These are phyloP conservation scores for Aspergillus conjunctus DNA, from an alignment of 495 filamentous ascomycete genomes.

Conservation along the genomic window DNA sequence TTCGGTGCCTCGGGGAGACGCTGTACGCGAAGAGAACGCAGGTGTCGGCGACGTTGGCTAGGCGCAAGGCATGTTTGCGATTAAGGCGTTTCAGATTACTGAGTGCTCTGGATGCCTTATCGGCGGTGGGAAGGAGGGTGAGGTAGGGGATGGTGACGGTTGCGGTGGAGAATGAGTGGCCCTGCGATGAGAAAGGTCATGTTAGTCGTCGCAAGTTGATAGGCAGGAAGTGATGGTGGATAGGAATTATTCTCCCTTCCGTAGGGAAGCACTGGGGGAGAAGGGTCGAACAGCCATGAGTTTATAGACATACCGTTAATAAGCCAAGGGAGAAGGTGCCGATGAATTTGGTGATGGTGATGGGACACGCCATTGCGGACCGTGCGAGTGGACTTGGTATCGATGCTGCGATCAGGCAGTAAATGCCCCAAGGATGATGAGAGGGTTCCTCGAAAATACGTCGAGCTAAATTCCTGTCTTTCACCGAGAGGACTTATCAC, in stretches of 20 bases:
- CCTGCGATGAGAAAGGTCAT: conserved; percentile 50
- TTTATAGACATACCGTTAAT: conserved; percentile 65
- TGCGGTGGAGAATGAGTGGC: conserved; percentile 78
- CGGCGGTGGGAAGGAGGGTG: conserved; percentile 71
- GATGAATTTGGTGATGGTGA: conserved; percentile 83
- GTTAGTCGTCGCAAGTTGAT: conserved; percentile 3
- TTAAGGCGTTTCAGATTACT: conserved; percentile 60
- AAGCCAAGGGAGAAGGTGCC: conserved; percentile 85
- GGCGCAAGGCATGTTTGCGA: conserved; percentile 57
- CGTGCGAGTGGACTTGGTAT: not conserved
- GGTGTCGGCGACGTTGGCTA: conserved; percentile 60
- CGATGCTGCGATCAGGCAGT: not conserved
- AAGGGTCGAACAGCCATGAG: not conserved
- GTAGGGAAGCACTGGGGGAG: not conserved
- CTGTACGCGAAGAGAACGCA: conserved; percentile 72
- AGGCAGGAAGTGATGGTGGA: not conserved
- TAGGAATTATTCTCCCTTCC: not conserved
- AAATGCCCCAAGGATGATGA: not conserved
- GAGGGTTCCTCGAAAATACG: no score
- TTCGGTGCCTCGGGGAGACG: conserved; percentile 66
- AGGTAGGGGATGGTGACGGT: conserved; percentile 75
- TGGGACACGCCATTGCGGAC: conserved; percentile 64
- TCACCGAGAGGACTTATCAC: not conserved
- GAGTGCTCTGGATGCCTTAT: conserved; percentile 65
- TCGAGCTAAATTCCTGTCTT: no score